Evolutionary conservation across 2,329 filamentous ascomycete species (phyloP), one percentile per base, ranked within the genome.

Genomic region (Microdochium paspali): DNA sequence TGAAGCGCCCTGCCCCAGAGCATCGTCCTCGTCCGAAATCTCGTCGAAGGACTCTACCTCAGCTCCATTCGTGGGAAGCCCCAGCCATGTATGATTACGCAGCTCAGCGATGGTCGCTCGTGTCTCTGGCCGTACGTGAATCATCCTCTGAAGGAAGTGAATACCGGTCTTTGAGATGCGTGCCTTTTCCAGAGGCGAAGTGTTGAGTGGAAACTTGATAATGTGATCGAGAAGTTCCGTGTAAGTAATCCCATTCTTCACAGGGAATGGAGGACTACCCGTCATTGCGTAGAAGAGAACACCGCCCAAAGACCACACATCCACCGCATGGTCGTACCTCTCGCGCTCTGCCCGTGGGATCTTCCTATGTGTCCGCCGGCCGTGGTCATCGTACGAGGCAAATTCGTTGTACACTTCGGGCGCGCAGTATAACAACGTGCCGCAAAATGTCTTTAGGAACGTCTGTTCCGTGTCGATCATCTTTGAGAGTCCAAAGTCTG

Each of bases 401-500:
- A 77, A 85, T 50, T 84, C 81, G 7, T 86, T 89, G 59, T 97
- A 98, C 2, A 98, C 91, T 60, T 98, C 93, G 0, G 93, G 93
- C 0, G 93, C 93, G 63, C 93, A 97, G 66, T 97, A 98, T 3
- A 98, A 72, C 24, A 98, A 71, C 0, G 93, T 98, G 26, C 94
- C 93, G 61, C 93, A 98, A 59, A 98, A 98, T 0, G 93, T 98
- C 62, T 90, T 89, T 31, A 97, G 71, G 59, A 96, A 96, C 0
- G 91, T 96, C 58, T 95, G 85, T 51, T 90, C 83, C 54, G 88
- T 88, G 51, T 90, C 85, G 43, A 95, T 84, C 64, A 94, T 90
- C 63, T 98, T 98, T 2, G 93, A 97, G 4, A 98, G 70, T 3
- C 93, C 93, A 69, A 98, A 98, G 62, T 98, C 93, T 0, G 93